Conservation (phyloP, 106 monocot species). For the Acanthochlamys bracteata region DNA sequence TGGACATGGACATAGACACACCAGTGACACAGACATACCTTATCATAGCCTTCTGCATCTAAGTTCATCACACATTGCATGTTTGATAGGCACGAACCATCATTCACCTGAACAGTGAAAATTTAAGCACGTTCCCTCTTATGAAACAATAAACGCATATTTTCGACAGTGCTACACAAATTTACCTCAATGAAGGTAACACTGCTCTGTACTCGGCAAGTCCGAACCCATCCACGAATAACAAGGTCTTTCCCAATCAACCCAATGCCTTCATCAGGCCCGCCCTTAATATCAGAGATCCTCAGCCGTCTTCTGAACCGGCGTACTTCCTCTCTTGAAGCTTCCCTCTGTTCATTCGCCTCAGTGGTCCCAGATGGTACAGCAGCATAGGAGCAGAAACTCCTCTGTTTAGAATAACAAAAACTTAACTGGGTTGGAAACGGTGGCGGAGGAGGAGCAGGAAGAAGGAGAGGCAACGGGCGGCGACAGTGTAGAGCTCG, state of each 20-base stretch:
- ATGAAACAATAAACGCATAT: no score
- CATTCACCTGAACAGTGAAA: conserved; percentile 50
- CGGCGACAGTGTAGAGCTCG: no score
- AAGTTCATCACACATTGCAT: conserved; percentile 89
- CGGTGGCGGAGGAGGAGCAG: neutral
- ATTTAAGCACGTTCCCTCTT: neutral
- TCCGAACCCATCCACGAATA: conserved; percentile 86
- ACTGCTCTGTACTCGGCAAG: conserved; percentile 78
- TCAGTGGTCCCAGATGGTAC: conserved; percentile 23
- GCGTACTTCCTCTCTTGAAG: conserved; percentile 30
- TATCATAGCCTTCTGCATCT: conserved; percentile 75
- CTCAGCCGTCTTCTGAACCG: conserved; percentile 57
- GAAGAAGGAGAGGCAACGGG: neutral
- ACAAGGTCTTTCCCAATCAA: conserved; percentile 49
- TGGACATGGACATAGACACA: no score
- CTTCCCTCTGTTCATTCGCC: neutral
- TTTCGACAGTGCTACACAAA: no score
- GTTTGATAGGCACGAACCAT: conserved; percentile 93
- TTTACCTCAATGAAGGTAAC: conserved; percentile 90
- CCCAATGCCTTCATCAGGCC: conserved; percentile 48
- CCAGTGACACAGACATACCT: conserved; percentile 54
- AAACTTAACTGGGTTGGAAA: no score
- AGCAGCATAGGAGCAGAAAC: conserved; percentile 33
- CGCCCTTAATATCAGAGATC: conserved; percentile 73
- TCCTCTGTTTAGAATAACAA: conserved; percentile 17